phyloP scores from a whole-genome alignment of 768 basidiomycete species.

The Boletus reticuloceps region DNA sequence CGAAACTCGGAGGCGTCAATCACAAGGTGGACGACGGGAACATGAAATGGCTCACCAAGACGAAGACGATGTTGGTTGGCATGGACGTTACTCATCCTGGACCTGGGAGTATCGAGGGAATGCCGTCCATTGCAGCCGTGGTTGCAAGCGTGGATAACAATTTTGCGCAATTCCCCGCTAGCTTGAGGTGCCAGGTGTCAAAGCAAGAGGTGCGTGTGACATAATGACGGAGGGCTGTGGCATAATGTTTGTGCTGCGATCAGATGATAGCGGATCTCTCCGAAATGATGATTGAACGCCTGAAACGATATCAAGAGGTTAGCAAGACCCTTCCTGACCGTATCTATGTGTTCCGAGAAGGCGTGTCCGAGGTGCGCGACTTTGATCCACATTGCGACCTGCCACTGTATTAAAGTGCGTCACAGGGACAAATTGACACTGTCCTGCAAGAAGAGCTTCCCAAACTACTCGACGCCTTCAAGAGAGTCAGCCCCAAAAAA shows the following conservation, averaged over 20 bases:
- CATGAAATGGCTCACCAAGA: conserved; percentile 63
- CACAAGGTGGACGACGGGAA: conserved; percentile 62
- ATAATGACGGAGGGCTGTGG: no score
- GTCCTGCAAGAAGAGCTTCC: conserved; percentile 62
- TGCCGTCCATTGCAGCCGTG: conserved; percentile 81
- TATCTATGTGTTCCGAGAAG: conserved; percentile 75
- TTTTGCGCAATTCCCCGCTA: conserved; percentile 79
- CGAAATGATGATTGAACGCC: conserved; percentile 69
- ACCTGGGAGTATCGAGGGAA: conserved; percentile 61
- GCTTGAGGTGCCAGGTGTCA: conserved; percentile 59
- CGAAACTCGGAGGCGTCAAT: conserved; percentile 80
- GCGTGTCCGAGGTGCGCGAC: conserved; percentile 68
- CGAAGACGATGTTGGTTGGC: conserved; percentile 79
- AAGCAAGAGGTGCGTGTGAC: conserved; percentile 24
- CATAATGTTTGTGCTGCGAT: background rate
- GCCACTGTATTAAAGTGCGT: background rate
- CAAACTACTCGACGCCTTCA: conserved; percentile 59
- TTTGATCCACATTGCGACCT: background rate
- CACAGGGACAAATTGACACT: conserved; percentile 68
- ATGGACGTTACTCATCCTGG: conserved; percentile 85
- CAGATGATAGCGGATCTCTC: conserved; percentile 72
- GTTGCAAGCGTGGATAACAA: conserved; percentile 70
- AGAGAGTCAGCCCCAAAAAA: conserved; percentile 38
- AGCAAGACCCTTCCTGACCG: conserved; percentile 62
- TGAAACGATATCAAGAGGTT: conserved; percentile 53